Evolutionary conservation across 495 filamentous ascomycete species (phyloP), one percentile per base, ranked within the genome.

Genomic region (Monascus purpureus): DNA sequence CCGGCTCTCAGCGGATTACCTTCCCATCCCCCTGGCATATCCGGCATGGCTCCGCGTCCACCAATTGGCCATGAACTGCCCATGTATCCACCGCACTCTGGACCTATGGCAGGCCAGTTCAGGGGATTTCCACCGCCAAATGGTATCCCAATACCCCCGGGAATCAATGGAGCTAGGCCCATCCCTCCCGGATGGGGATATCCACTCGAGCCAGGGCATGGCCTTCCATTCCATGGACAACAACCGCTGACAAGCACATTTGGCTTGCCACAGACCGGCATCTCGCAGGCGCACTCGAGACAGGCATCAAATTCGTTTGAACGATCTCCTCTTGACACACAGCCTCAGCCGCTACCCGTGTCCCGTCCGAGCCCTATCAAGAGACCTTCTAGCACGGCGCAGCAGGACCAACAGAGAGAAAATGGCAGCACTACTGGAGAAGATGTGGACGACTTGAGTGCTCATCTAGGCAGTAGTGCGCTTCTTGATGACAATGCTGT

Each of bases 381-480:
- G 37, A 73, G 85, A 23, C 87, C 90, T 1, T 75, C 75, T 13
- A 96, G 86, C 53, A 74, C 78, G 13, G 72, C 79, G 15, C 70
- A 72, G 6, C 51, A 51, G 25, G 61, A 68, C 26, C 52, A 65
- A 11, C 59, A 63, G 26, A 61, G 67, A 13, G 52, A 60, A 24
- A 61, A 55, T 27, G 56, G 43, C 30, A 25, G 40, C 22, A 41
- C 47, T 17, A 36, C 43, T 3, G 60, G 53, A 32, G 41, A 42
- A 9, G 70, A 80, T 33, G 45, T 81, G 22, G 84, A 94, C 33
- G 73, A 86, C 32, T 59, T 92, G 28, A 81, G 73, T 35, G 68
- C 75, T 30, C 83, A 87, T 48, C 68, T 97, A n/a, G 92, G 90
- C 7, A 94, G 88, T 55, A 86, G 79, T 50, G 88, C 87, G 6